Evolutionary conservation across 1,139 yeast species (phyloP).

Genomic region (Kodamaea ohmeri): DNA sequence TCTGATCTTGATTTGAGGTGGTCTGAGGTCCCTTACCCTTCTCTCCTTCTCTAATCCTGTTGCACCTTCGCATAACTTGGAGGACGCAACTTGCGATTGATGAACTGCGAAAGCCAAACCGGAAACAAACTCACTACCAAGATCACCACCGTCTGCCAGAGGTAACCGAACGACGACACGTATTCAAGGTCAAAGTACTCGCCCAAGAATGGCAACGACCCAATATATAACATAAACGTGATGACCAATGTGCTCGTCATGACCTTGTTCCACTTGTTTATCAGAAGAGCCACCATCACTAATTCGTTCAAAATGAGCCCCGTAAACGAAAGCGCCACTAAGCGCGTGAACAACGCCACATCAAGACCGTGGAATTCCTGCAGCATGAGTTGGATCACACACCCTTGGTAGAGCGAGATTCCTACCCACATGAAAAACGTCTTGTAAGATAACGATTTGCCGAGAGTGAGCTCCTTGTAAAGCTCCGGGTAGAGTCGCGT

Average conservation of each 20-base stretch:
- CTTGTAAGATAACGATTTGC: constrained; percentile 77
- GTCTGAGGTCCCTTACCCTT: too few species aligned
- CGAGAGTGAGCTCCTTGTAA: constrained; percentile 87
- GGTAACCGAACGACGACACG: constrained; percentile 55
- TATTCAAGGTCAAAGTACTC: constrained; percentile 80
- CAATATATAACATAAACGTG: constrained; percentile 66
- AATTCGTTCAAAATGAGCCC: constrained; percentile 81
- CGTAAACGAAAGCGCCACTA: constrained; percentile 85
- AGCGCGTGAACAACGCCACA: constrained; percentile 51
- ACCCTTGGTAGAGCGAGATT: constrained; percentile 85
- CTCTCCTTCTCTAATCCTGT: constrained; percentile 39
- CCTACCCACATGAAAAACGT: constrained; percentile 92
- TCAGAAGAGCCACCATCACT: constrained; percentile 89
- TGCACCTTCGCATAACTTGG: constrained; percentile 98
- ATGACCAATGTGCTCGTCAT: constrained; percentile 74
- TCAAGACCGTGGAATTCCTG: constrained; percentile 72
- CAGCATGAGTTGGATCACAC: constrained; percentile 73
- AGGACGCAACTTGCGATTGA: constrained; percentile 76
- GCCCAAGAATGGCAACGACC: constrained; percentile 74
- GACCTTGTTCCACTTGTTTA: constrained; percentile 80
- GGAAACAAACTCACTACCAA: constrained; percentile 76
- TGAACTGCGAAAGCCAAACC: constrained; percentile 79
- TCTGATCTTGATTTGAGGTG: too few species aligned
- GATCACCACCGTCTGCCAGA: constrained; percentile 68
- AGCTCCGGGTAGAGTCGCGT: constrained; percentile 92